Base-by-base conservation (phyloP, 2,329 filamentous ascomycete genomes). In the Penicillium decumbens region DNA sequence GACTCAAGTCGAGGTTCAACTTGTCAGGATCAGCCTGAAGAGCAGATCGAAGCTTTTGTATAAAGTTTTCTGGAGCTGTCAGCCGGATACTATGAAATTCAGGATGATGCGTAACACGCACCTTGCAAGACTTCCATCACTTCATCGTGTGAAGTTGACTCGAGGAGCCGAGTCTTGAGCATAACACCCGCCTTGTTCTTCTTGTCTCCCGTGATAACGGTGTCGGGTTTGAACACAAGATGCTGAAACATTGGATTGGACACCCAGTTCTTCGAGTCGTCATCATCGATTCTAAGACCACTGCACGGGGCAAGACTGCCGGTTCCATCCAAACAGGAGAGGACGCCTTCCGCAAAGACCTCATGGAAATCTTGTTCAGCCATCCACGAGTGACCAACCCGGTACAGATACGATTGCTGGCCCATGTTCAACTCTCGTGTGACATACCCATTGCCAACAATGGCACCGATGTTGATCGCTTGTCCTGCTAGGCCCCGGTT, bases 321-420 rank as follows among this genome's bases (percentile, higher is more conserved):
- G 0, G 40, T 50, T 39, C 50, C 41, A 24, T 57, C 46, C n/a
- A 49, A 25, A 28, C 58, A 61, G 3, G 58, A 52, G 1, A 66
- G 47, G 8, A 70, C 59, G 4, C 57, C 64, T 45, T 70, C 66
- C 7, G 62, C 60, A 38, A 70, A 61, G 3, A 61, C 49, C 40
- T 68, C 64, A 28, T 62, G 58, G 43, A 64, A 62, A 38, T 69
- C 67, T 15, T 59, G 53, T 24, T 68, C 65, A 6, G 63, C 65
- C 57, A 68, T 53, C 54, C 50, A 59, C 3, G 49, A 46, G 44
- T 58, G 57, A 13, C 58, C 58, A 9, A 58, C 56, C 24, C 54
- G 48, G 41, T 61, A 60, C 3, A 61, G 49, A 37, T 61, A 60
- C 0, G 50, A 53, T 23, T 61, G 58, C 20, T 61, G 58, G 6